Evolutionary conservation across 2,329 filamentous ascomycete species (phyloP).

Genomic region (Cordyceps farinosa): DNA sequence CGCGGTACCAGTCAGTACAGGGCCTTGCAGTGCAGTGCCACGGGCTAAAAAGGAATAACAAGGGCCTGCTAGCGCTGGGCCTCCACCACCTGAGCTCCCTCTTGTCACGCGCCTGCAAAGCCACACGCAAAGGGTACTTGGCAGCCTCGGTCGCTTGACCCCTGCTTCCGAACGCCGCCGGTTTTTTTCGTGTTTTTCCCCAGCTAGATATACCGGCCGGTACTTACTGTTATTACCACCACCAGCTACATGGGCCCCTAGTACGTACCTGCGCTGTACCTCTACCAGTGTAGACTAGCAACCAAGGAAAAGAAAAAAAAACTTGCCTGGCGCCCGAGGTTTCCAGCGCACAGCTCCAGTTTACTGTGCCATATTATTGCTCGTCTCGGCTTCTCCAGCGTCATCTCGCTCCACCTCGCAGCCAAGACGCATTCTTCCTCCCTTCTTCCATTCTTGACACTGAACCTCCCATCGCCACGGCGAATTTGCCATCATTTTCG

Average conservation of each 20-base stretch:
- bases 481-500: not conserved
- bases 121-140: not conserved
- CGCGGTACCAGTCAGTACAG: not conserved
- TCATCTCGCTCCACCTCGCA: conserved; percentile 13
- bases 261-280: not conserved
- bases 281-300: not conserved
- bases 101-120: conserved; percentile 2
- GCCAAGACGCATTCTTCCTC: not conserved
- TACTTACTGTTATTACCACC: not conserved
- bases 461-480: not conserved
- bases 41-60: conserved; percentile 13
- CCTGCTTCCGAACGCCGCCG: conserved; percentile 10
- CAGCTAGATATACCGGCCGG: not conserved
- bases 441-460: not conserved
- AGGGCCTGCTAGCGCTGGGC: conserved; percentile 3
- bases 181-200: not conserved
- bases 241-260: not conserved
- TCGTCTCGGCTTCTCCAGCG: conserved; percentile 8
- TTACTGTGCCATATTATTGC: not conserved
- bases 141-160: not conserved
- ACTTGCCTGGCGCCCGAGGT: conserved; percentile 10
- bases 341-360: conserved; percentile 1
- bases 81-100: conserved; percentile 4
- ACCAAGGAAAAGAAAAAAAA: conserved; percentile 1
- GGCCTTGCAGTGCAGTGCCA: not conserved